Evolutionary conservation across 306 rosid species (phyloP), one percentile per base, ranked within the genome.

Genomic region (Sindora glabra): DNA sequence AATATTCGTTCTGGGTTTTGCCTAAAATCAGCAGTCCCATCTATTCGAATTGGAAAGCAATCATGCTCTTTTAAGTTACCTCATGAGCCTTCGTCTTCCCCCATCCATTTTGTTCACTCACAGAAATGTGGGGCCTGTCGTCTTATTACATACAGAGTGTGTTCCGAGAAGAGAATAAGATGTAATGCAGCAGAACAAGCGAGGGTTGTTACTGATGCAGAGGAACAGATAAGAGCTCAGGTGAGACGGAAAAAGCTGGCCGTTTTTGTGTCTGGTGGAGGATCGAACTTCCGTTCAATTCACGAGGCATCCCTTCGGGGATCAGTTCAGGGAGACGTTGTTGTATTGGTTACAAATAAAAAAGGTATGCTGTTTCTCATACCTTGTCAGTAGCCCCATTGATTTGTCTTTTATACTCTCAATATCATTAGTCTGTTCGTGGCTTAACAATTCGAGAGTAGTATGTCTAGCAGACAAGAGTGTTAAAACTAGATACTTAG

Each of bases 221-320:
- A 15, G 32, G 16, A 34, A 23, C 69, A 53, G 58, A 57, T 69
- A 13, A 40, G 45, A 38, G 47, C 16, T 58, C 77, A 45, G 69
- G 17, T 79, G 41, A 72, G 73, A 29, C 69, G 73, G 59, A 92
- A 88, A 71, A 92, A 62, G 60, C 79, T 92, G 7, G 95, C 96
- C 0, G 79, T 83, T 66, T 92, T 92, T 40, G 98, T 92, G 26
- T 88, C 96, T 0, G 96, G 98, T 33, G 95, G 98, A 34, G 98
- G 96, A 47, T 92, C 94, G 4, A 92, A 92, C 81, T 92, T 88
- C 58, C 74, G 81, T 39, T 83, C 90, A 9, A 88, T 92, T 63
- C 78, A 85, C 1, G 83, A 83, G 57, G 92, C 96, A 1, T 74
- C 88, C 59, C 59, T 79, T 32, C 64, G 23, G 57, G 92, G 84